phyloP scores from a whole-genome alignment of 1,284 basidiomycete genomes.

The Leccinum proliferum region DNA sequence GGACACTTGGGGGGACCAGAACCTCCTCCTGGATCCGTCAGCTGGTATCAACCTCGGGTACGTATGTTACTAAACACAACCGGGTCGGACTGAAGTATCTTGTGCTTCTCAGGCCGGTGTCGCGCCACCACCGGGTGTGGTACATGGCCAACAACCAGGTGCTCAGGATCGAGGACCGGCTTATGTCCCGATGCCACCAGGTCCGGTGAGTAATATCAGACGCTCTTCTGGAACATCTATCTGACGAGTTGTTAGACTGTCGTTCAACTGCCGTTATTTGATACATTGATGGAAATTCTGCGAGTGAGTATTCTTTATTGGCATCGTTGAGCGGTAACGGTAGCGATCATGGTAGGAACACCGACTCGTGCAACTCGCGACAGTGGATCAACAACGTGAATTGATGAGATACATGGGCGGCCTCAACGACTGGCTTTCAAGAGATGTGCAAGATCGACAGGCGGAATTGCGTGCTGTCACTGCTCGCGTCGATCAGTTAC shows the following conservation, averaged over 20 bases:
- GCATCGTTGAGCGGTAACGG: neutral
- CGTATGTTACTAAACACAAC: neutral
- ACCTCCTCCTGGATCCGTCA: slow-evolving; percentile 11
- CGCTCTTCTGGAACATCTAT: slow-evolving; percentile 4
- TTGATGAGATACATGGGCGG: slow-evolving; percentile 69
- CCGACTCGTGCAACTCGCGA: slow-evolving; percentile 62
- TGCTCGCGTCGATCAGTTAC: slow-evolving; percentile 55
- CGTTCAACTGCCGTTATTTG: slow-evolving; percentile 55
- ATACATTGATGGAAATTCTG: slow-evolving; percentile 55
- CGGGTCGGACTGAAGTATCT: neutral
- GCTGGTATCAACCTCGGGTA: slow-evolving; percentile 25
- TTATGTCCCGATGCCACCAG: slow-evolving; percentile 30
- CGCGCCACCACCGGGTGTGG: slow-evolving; percentile 24
- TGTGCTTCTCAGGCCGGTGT: slow-evolving; percentile 15
- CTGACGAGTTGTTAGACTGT: slow-evolving; percentile 37
- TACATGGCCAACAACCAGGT: slow-evolving; percentile 13
- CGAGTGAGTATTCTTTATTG: slow-evolving; percentile 37
- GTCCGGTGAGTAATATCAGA: slow-evolving; percentile 23
- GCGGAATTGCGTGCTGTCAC: slow-evolving; percentile 61
- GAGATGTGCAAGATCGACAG: slow-evolving; percentile 70
- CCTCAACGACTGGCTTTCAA: slow-evolving; percentile 68
- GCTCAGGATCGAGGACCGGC: slow-evolving; percentile 15
- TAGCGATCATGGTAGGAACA: slow-evolving; percentile 51
- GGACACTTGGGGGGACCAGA: slow-evolving; percentile 13
- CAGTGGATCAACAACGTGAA: slow-evolving; percentile 71